Base-by-base conservation (phyloP, 2,329 filamentous ascomycete genomes). In the Penicillium psychrosexuale region DNA sequence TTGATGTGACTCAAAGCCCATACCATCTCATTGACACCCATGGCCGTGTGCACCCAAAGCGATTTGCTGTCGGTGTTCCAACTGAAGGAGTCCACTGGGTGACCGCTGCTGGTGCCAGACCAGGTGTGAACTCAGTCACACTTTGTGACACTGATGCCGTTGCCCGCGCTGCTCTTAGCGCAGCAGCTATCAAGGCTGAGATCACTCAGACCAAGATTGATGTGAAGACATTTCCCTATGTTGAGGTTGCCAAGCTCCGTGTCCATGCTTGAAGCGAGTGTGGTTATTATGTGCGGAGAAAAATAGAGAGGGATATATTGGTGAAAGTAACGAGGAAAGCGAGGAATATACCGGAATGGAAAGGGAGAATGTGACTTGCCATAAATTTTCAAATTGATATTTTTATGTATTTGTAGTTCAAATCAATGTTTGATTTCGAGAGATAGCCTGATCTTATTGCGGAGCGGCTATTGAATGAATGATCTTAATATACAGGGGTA, bases 401-500 rank as follows among this genome's bases (percentile, higher is more conserved):
- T 2, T 34, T 8, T 34, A 8, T 34, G 1, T n/a, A 15, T 34
- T 34, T 34, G 33, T 15, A 34, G 33, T 8, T 34, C 33, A 34
- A 34, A n/a, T 34, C 6, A n/a, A 34, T n/a, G 33, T 34, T n/a
- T 34, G 13, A n/a, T 34, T 34, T 8, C 8, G 3, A 34, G 33
- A n/a, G 13, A 34, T 34, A 30, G 8, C 28, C 3, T 34, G 13
- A 15, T 34, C 8, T 34, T 22, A 22, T 22, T 22, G 19, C 19
- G 19, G 19, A 22, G 19, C 28, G 5, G 34, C 5, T 45, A 30
- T 17, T n/a, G n/a, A 11, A 2, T 9, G 44, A 24, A 13, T 1
- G 31, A 15, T 54, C 33, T 22, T 45, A 39, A 39, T 55, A 24
- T 55, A 55, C 52, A 55, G 40, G 24, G 38, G 37, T 43, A 50